Conservation (phyloP, 2,329 filamentous ascomycete species). For the Colletotrichum karsti region DNA sequence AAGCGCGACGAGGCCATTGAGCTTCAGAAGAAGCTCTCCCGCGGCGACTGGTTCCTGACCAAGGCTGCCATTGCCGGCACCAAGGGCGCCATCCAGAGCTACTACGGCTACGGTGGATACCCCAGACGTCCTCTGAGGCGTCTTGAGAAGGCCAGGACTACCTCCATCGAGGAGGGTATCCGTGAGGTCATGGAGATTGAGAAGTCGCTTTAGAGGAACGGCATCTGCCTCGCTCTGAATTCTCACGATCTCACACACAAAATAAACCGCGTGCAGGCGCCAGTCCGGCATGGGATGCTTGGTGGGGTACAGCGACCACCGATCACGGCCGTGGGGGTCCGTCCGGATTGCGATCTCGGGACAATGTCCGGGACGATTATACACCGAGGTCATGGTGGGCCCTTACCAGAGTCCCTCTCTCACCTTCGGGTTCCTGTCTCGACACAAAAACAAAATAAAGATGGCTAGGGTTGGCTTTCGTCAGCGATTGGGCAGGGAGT, state of each 20-base stretch:
- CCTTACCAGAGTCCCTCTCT: not conserved
- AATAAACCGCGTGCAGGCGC: not conserved
- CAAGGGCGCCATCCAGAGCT: conserved; percentile 82
- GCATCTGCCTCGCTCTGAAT: not conserved
- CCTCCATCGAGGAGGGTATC: conserved; percentile 63
- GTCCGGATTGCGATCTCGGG: conserved; percentile 9
- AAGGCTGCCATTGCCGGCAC: conserved; percentile 87
- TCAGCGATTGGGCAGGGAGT: not conserved
- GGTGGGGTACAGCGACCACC: conserved; percentile 15
- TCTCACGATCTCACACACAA: not conserved
- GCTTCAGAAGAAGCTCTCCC: conserved; percentile 80
- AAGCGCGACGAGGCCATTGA: conserved; percentile 78
- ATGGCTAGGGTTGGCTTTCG: not conserved
- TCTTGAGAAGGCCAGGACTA: conserved; percentile 64
- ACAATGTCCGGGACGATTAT: conserved; percentile 19
- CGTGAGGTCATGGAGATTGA: conserved; percentile 74
- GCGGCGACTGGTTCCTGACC: conserved; percentile 84
- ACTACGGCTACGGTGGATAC: conserved; percentile 83
- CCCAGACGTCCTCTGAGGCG: conserved; percentile 78
- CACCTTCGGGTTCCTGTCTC: not conserved
- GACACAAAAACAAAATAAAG: not conserved
- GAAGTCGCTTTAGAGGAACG: conserved; percentile 51
- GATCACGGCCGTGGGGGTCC: conserved; percentile 19
- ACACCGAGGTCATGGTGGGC: conserved; percentile 3
- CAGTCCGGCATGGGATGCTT: not conserved